Percentiles rank a stretch among this genome's conserved stretches.
These are phyloP conservation scores for Rhodotorula paludigena DNA, from an alignment of 768 basidiomycete species.

Conservation along the genomic window DNA sequence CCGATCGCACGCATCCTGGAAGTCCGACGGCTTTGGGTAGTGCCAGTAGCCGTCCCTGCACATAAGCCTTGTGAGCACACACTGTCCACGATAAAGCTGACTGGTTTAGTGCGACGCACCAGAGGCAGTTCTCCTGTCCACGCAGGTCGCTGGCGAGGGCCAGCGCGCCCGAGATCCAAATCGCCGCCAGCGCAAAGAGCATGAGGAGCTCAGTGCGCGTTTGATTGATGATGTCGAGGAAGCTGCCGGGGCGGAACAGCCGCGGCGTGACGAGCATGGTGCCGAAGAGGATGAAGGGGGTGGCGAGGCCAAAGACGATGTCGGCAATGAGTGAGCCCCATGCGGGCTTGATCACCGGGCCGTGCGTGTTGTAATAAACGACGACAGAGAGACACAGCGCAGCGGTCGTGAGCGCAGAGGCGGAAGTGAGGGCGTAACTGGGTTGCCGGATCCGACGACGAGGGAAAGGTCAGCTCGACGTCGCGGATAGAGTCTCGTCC, in stretches of 20 bases:
- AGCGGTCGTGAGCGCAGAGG: slow-evolving; percentile 25
- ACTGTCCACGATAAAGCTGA: too few relatives aligned
- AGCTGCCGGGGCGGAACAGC: slow-evolving; percentile 19
- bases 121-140: slow-evolving; percentile 33
- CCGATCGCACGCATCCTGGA: slow-evolving; percentile 33
- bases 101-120: not conserved
- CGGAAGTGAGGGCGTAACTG: slow-evolving; percentile 25
- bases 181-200: slow-evolving; percentile 16
- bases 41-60: slow-evolving; percentile 36
- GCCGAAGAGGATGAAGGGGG: slow-evolving; percentile 24
- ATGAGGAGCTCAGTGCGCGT: slow-evolving; percentile 29
- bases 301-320: slow-evolving; percentile 32
- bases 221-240: slow-evolving; percentile 29
- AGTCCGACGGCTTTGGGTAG: slow-evolving; percentile 34
- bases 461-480: not conserved
- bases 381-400: slow-evolving; percentile 30
- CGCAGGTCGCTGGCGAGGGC: slow-evolving; percentile 29
- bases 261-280: slow-evolving; percentile 21
- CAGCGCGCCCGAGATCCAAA: slow-evolving; percentile 34
- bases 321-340: slow-evolving; percentile 35
- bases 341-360: slow-evolving; percentile 30
- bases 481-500: not conserved
- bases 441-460: not conserved
- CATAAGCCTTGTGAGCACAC: not conserved
- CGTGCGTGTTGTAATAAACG: slow-evolving; percentile 32